Percentiles rank a stretch among this genome's conserved stretches.
These are phyloP conservation scores for Geranium incanum DNA, from an alignment of 441 rosid species.

Conservation along the genomic window DNA sequence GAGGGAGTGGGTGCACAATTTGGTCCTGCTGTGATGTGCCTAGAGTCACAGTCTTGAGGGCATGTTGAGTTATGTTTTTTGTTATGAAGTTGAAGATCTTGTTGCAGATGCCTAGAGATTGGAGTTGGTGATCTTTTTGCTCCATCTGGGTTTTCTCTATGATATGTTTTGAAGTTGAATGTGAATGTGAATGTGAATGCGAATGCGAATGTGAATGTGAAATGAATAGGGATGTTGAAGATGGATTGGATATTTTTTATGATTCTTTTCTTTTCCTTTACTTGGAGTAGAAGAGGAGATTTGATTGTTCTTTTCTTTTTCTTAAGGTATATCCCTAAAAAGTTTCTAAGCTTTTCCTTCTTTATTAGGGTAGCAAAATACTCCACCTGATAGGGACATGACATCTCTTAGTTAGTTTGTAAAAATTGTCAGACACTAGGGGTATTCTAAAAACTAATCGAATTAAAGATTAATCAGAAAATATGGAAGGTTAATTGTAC, in stretches of 20 bases:
- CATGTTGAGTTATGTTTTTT: background rate
- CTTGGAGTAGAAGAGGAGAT: constrained; percentile 1
- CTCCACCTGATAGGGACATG: too few relatives aligned
- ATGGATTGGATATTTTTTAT: background rate
- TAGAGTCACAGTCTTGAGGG: background rate
- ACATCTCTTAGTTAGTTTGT: too few relatives aligned
- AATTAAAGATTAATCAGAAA: too few relatives aligned
- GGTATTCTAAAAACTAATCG: too few relatives aligned
- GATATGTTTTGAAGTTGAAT: background rate
- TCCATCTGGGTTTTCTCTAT: background rate
- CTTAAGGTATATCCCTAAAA: background rate
- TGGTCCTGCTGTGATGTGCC: background rate
- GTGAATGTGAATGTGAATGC: background rate
- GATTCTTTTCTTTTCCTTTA: background rate
- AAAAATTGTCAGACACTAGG: too few relatives aligned
- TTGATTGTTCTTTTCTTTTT: background rate
- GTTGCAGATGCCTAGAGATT: constrained; percentile 8
- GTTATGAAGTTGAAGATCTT: constrained; percentile 1
- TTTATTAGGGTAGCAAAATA: background rate
- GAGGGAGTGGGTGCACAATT: background rate
- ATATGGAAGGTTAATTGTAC: too few relatives aligned
- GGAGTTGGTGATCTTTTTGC: constrained; percentile 4
- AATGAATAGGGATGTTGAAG: background rate
- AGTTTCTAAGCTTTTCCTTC: background rate
- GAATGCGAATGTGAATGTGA: background rate